Evolutionary conservation across 2,329 filamentous ascomycete genomes (phyloP).

Genomic region (Alternaria arborescens): DNA sequence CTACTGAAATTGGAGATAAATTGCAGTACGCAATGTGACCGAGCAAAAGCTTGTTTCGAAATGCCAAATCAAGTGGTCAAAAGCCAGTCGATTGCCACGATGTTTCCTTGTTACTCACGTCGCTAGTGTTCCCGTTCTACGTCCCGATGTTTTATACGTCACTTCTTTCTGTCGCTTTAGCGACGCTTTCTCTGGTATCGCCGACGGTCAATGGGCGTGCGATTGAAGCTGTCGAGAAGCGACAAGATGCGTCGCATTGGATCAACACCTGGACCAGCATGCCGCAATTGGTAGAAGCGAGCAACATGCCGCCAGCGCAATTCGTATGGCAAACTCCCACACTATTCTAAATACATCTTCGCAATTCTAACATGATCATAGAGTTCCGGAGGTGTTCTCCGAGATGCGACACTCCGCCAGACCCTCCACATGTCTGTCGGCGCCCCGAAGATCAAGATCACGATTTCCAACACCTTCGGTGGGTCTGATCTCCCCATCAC

Average conservation of each 20-base stretch:
- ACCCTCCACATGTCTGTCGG: constrained; percentile 68
- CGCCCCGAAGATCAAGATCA: constrained; percentile 66
- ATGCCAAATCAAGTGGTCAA: neutral
- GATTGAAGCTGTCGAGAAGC: constrained; percentile 11
- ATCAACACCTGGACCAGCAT: constrained; percentile 70
- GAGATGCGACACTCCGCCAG: constrained; percentile 71
- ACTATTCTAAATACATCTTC: constrained; percentile 12
- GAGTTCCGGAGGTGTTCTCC: constrained; percentile 65
- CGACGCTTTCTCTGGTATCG: neutral
- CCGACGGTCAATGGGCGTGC: neutral
- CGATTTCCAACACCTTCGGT: constrained; percentile 72
- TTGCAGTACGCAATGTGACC: neutral
- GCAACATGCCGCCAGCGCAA: constrained; percentile 67
- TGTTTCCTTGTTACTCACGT: neutral
- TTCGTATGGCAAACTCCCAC: constrained; percentile 51
- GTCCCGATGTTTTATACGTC: neutral
- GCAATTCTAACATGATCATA: constrained; percentile 30
- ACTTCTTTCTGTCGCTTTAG: neutral
- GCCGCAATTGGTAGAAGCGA: constrained; percentile 69
- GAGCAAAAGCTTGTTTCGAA: neutral
- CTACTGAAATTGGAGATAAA: constrained; percentile 15
- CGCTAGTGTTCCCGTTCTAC: neutral
- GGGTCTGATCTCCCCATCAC: constrained; percentile 67
- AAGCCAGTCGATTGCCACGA: neutral
- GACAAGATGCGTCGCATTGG: constrained; percentile 60